Conservation (phyloP, 768 basidiomycete species). For the Auriculariales sp. region DNA sequence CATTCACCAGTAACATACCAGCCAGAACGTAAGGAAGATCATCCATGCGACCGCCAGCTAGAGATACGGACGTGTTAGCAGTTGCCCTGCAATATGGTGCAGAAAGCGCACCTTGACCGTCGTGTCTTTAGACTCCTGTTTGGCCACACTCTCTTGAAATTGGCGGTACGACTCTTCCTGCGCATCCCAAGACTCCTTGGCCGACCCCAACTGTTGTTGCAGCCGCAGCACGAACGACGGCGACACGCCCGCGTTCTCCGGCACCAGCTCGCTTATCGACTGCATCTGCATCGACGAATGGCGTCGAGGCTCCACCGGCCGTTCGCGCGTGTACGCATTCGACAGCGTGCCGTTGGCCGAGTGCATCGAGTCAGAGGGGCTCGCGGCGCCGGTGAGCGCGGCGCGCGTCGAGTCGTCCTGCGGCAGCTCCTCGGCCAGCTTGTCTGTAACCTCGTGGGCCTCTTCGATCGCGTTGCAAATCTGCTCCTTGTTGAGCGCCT, state of each 20-base stretch:
- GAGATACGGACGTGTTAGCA: neutral
- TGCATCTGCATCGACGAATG: conserved; percentile 25
- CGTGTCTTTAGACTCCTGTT: conserved; percentile 34
- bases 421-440: conserved; percentile 12
- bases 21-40: conserved; percentile 68
- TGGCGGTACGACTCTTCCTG: conserved; percentile 9
- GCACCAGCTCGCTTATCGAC: conserved; percentile 40
- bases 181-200: neutral
- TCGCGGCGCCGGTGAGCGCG: conserved; percentile 7
- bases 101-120: conserved; percentile 29
- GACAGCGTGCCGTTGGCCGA: too few species aligned
- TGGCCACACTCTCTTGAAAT: conserved; percentile 10
- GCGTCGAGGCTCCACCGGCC: too few species aligned
- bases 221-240: conserved; percentile 6
- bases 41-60: conserved; percentile 35
- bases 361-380: too few species aligned
- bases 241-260: conserved; percentile 32
- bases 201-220: neutral
- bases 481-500: conserved; percentile 38
- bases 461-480: conserved; percentile 52
- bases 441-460: conserved; percentile 42
- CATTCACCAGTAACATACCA: conserved; percentile 24
- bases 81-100: neutral
- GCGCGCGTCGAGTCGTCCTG: conserved; percentile 6
- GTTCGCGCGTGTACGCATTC: too few species aligned